Evolutionary conservation across 2,329 filamentous ascomycete species (phyloP).

Genomic region (Colletotrichum filicis): DNA sequence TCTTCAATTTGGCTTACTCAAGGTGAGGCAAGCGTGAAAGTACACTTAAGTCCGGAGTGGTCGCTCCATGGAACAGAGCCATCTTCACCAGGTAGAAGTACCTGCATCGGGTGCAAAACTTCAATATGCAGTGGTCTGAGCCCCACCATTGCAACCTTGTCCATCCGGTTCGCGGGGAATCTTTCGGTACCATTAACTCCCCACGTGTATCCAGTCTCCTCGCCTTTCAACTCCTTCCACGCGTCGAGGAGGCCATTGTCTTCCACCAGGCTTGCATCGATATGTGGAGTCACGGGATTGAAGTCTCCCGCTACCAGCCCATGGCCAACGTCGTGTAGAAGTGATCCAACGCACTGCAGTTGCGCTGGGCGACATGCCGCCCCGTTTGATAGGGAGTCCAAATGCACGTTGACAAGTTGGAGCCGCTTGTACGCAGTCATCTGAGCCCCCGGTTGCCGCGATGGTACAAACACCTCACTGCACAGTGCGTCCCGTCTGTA

Average conservation of each 20-base stretch:
- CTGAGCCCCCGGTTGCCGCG: slow-evolving; percentile 16
- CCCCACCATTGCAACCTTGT: slow-evolving; percentile 48
- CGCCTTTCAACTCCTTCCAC: slow-evolving; percentile 43
- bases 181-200: slow-evolving; percentile 45
- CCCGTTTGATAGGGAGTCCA: slow-evolving; percentile 46
- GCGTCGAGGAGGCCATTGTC: slow-evolving; percentile 48
- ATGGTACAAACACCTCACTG: slow-evolving; percentile 44
- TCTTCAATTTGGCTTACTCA: background rate
- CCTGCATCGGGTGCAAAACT: slow-evolving; percentile 35
- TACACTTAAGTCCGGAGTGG: slow-evolving; percentile 19
- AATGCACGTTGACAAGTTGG: slow-evolving; percentile 51
- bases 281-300: slow-evolving; percentile 48
- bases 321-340: slow-evolving; percentile 40
- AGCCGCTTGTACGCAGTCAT: slow-evolving; percentile 10
- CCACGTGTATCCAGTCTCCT: slow-evolving; percentile 50
- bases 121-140: slow-evolving; percentile 38
- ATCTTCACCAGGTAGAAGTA: background rate
- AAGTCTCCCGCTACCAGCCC: slow-evolving; percentile 53
- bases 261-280: slow-evolving; percentile 44
- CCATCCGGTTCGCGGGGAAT: slow-evolving; percentile 48
- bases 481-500: slow-evolving; percentile 48
- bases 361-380: slow-evolving; percentile 45
- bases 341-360: slow-evolving; percentile 39
- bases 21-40: background rate
- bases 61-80: slow-evolving; percentile 18